These are phyloP conservation scores for Colletotrichum shisoi DNA, from an alignment of 2,329 filamentous ascomycete genomes.

Conservation along the genomic window DNA sequence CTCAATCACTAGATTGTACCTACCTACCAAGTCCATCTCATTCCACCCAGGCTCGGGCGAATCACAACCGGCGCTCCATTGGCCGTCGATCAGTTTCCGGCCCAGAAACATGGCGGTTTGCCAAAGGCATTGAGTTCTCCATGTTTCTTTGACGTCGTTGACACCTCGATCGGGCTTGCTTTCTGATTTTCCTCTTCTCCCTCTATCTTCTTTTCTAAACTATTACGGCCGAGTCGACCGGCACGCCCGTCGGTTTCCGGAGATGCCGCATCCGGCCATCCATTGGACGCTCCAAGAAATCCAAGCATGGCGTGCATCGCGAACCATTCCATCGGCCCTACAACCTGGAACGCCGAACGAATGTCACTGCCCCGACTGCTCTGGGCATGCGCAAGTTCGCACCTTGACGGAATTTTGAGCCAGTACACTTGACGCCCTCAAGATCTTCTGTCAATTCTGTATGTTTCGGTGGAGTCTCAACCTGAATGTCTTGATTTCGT, in stretches of 20 bases:
- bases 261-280: slow-evolving; percentile 20
- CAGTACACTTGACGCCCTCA: background rate
- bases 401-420: background rate
- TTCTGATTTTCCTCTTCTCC: no score
- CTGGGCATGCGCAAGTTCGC: background rate
- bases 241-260: background rate
- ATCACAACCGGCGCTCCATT: no score
- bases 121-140: background rate
- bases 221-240: slow-evolving; percentile 10
- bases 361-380: background rate
- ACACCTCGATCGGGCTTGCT: no score
- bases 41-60: background rate
- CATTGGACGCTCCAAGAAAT: slow-evolving; percentile 4
- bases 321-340: background rate
- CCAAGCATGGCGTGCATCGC: slow-evolving; percentile 1
- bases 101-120: background rate
- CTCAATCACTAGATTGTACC: no score
- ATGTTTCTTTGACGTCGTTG: background rate
- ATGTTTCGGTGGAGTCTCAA: background rate
- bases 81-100: background rate
- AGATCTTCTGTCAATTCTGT: background rate
- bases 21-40: no score
- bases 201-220: background rate
- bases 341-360: background rate
- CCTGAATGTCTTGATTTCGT: background rate